Evolutionary conservation across 2,329 filamentous ascomycete genomes (phyloP), one percentile per base, ranked within the genome.

Genomic region (Sordariomycetes sp.): DNA sequence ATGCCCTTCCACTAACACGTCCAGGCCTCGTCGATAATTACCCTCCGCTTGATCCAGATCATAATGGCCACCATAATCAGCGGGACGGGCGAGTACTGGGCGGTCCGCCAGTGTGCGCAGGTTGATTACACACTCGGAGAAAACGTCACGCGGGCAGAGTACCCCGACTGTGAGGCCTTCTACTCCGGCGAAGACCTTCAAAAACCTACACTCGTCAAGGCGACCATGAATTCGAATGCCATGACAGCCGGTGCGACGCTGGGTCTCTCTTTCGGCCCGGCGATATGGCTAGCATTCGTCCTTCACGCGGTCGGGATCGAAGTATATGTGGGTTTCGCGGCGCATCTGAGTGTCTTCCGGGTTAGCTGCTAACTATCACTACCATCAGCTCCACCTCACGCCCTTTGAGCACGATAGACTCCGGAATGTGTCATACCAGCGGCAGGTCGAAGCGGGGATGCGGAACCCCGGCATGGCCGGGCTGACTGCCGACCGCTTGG

Each of bases 371-470:
- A n/a, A 46, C 40, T 18, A n/a, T 7, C 14, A n/a, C 12, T 18
- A 14, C 6, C 14, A 46, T n/a, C 62, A 83, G 69, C 67, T 84
- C 24, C 69, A 66, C 2, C 65, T 82, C 22, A 86, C 82, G 0
- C 79, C 81, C 0, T 72, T 66, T 14, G 82, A 86, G 63, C 70
- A 70, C 1, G 72, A 82, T 52, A 70, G 82, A 6, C 67, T 86
- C 53, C 73, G 81, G 14, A 71, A 74, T 20, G 72, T 85, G 1
- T 80, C 77, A 6, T 83, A 81, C 62, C 74, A 81, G 64, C 71
- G 76, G 46, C 81, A 86, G 62, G 61, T 82, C 10, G 79, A 79
- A 61, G 75, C 77, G 4, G 81, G 81, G 0, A 74, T 78, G 67
- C 71, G 65, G 51, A 70, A 74, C n/a, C 75, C 81, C 0, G 79